Evolutionary conservation across 768 basidiomycete species (phyloP), one percentile per base, ranked within the genome.

Genomic region (Suillus brevipes): DNA sequence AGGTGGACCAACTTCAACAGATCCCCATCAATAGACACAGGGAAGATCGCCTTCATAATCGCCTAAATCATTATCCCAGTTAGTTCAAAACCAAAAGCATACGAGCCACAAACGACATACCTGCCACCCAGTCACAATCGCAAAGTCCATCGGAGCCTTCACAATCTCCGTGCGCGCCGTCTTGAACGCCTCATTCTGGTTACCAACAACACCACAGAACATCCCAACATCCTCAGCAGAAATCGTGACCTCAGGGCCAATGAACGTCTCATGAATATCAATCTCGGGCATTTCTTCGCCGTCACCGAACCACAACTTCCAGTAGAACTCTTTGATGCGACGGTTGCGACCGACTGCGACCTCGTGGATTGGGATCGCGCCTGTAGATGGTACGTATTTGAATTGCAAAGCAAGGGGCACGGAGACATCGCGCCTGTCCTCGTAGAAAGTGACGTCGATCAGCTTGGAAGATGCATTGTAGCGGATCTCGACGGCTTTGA

Each of bases 11-110:
- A 89, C 77, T 95, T 96, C 70, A 99, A 83, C 18, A 99, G 80
- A 76, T 99, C 97, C 1, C 97, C 97, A 68, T 99, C 93, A 73
- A 99, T 94, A 13, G 87, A 78, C 14, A 83, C 75, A 7, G 97
- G 97, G 88, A 99, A 99, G 78, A 99, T 97, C 1, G 95, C 89
- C 76, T 92, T 94, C 91, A 99, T 99, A 78, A 99, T 99, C n/a
- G 96, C 92, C 95, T 97, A 61, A 40, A n/a, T 69, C 61, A 36
- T 69, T 40, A 63, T n/a, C 42, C 53, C 40, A 63, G 37, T 40
- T 1, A 60, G 28, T n/a, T 1, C 25, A 43, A 36, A 10, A 42
- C 31, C 31, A 16, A 49, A 63, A 56, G 8, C 23, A 20, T 56
- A 1, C 28, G 6, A 43, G 31, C 63, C 12, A 31, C 36, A 50